Conservation (phyloP, 2,329 filamentous ascomycete genomes). For the Ophiocordyceps sinensis region DNA sequence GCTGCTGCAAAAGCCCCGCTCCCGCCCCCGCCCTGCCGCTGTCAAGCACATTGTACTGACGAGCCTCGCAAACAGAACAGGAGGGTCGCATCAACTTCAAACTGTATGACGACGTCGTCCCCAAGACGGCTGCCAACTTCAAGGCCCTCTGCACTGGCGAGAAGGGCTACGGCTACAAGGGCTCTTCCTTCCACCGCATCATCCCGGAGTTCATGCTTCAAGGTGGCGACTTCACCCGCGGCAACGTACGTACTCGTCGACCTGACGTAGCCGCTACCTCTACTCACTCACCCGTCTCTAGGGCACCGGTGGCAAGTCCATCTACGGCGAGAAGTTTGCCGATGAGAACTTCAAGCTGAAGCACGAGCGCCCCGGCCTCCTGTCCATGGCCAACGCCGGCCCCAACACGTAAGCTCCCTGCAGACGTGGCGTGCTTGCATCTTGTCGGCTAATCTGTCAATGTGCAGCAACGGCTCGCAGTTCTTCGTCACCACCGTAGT, state of each 20-base stretch:
- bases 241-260: constrained; percentile 51
- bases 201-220: constrained; percentile 93
- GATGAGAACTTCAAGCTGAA: constrained; percentile 79
- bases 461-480: constrained; percentile 79
- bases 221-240: constrained; percentile 88
- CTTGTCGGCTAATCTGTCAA: constrained; percentile 10
- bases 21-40: neutral
- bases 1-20: neutral
- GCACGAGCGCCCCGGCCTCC: constrained; percentile 62
- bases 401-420: constrained; percentile 61
- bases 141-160: constrained; percentile 65
- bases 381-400: constrained; percentile 93
- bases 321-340: constrained; percentile 88
- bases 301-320: constrained; percentile 86
- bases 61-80: constrained; percentile 37
- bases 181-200: constrained; percentile 81
- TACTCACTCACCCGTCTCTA: constrained; percentile 19
- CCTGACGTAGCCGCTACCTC: neutral
- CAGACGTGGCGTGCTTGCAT: neutral
- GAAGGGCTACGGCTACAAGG: constrained; percentile 71
- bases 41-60: constrained; percentile 1
- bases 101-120: constrained; percentile 74
- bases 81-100: constrained; percentile 73
- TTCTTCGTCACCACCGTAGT: constrained; percentile 95
- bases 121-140: constrained; percentile 82